These are phyloP conservation scores for Phytopythium boreale DNA, from an alignment of 352 stramenopile species.

Conservation along the genomic window DNA sequence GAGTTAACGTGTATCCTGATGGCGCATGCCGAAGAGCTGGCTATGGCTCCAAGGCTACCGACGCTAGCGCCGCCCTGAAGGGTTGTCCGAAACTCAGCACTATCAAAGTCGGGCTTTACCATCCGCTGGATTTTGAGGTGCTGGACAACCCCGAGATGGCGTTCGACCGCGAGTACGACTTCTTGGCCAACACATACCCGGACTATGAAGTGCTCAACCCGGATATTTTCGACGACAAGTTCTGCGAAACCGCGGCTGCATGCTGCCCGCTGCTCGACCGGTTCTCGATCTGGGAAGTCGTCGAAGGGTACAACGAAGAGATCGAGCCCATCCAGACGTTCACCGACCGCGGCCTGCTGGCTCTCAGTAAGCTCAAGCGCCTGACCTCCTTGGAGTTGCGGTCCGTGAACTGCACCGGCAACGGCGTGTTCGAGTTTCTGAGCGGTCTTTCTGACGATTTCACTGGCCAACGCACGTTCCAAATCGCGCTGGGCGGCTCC, in stretches of 20 bases:
- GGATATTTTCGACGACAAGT: constrained; percentile 37
- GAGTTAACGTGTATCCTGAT: neutral
- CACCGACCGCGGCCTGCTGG: constrained; percentile 26
- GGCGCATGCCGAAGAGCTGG: constrained; percentile 6
- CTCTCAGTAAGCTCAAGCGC: constrained; percentile 25
- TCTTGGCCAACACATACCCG: constrained; percentile 17
- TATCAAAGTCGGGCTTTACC: constrained; percentile 36
- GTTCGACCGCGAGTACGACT: constrained; percentile 25
- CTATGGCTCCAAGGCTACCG: constrained; percentile 24
- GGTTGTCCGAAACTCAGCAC: constrained; percentile 31
- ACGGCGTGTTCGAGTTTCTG: constrained; percentile 37
- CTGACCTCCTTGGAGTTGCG: constrained; percentile 28
- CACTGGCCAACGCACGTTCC: constrained; percentile 23
- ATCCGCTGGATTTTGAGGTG: constrained; percentile 25
- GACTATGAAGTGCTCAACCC: constrained; percentile 25
- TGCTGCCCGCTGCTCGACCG: constrained; percentile 28
- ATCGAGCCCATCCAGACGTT: constrained; percentile 27
- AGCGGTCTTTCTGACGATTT: constrained; percentile 18
- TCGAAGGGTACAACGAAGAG: constrained; percentile 17
- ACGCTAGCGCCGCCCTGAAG: constrained; percentile 23
- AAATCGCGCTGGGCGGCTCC: constrained; percentile 18
- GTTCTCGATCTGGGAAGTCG: constrained; percentile 24
- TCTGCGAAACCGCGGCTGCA: constrained; percentile 20
- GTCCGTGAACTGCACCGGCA: constrained; percentile 26
- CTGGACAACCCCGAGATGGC: constrained; percentile 15